Evolutionary conservation across 192 early-diverging fungal genomes (phyloP).

Genomic region (Coemansia sp.): DNA sequence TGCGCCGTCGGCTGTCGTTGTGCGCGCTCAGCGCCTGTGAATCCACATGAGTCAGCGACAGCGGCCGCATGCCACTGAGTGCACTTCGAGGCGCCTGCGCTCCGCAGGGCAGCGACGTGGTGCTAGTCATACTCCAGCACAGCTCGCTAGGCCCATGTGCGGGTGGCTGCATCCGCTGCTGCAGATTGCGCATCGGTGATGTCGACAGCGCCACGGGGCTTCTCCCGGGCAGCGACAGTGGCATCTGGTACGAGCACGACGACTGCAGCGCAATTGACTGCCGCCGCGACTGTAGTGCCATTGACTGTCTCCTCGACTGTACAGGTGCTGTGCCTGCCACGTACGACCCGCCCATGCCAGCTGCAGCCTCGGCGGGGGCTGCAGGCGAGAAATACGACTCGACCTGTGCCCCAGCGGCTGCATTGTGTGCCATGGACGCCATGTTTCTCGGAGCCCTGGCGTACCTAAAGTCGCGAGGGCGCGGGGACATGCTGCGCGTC

Average conservation of each 20-base stretch:
- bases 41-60: slow-evolving; percentile 6
- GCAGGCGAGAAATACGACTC: slow-evolving; percentile 17
- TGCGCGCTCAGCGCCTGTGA: not conserved
- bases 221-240: slow-evolving; percentile 20
- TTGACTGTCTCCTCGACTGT: slow-evolving; percentile 8
- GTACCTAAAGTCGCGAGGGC: not conserved
- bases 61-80: slow-evolving; percentile 4
- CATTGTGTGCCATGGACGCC: slow-evolving; percentile 10
- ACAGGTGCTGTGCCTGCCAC: slow-evolving; percentile 1
- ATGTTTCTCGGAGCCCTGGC: slow-evolving; percentile 6
- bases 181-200: slow-evolving; percentile 6
- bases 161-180: slow-evolving; percentile 11
- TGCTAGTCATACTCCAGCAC: slow-evolving; percentile 27
- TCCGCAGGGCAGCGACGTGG: slow-evolving; percentile 29
- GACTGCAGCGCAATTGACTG: slow-evolving; percentile 48
- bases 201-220: not conserved
- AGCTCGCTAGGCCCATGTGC: slow-evolving; percentile 7
- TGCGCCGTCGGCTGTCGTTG: slow-evolving; percentile 31
- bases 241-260: slow-evolving; percentile 30
- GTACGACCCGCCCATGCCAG: not conserved
- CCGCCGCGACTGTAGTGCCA: slow-evolving; percentile 22
- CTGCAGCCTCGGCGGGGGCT: slow-evolving; percentile 11
- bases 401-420: not conserved
- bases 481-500: slow-evolving; percentile 1
- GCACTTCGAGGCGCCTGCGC: not conserved